Percentiles rank a stretch among this genome's conserved stretches.
Conservation (phyloP, 129 eudicot genomes). For the Centaurea solstitialis region DNA sequence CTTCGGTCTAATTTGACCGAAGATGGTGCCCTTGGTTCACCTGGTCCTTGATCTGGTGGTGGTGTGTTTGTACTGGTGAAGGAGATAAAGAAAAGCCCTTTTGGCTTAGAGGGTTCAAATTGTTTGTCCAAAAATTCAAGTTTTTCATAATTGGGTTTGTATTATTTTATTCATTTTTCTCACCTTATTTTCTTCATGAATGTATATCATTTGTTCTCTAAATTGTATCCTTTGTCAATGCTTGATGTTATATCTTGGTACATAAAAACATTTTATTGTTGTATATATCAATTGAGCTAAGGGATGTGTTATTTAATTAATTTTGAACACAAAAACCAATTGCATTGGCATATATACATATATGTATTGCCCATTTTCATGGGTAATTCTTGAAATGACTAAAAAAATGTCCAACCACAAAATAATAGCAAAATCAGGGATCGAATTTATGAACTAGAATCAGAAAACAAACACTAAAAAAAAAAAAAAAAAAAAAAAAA, state of each 20-base stretch:
- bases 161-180: slow-evolving; percentile 25
- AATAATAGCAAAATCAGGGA: slow-evolving; percentile 9
- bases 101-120: slow-evolving; percentile 17
- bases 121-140: slow-evolving; percentile 11
- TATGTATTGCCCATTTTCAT: neutral
- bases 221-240: neutral
- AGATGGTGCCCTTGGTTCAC: slow-evolving; percentile 6
- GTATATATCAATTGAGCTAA: neutral
- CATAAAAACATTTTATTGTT: neutral
- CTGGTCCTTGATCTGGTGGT: slow-evolving; percentile 17
- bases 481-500: neutral
- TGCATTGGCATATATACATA: too few species aligned
- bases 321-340: neutral
- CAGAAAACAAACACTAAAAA: neutral
- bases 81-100: slow-evolving; percentile 13
- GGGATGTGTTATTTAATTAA: neutral
- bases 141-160: slow-evolving; percentile 18
- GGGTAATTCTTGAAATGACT: neutral
- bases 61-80: slow-evolving; percentile 17
- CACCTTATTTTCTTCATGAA: slow-evolving; percentile 6
- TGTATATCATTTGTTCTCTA: neutral
- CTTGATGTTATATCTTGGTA: neutral
- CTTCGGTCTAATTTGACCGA: neutral
- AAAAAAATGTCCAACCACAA: neutral
- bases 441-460: neutral